phyloP scores from a whole-genome alignment of 1,284 basidiomycete species.

The Ustilago bromivora region DNA sequence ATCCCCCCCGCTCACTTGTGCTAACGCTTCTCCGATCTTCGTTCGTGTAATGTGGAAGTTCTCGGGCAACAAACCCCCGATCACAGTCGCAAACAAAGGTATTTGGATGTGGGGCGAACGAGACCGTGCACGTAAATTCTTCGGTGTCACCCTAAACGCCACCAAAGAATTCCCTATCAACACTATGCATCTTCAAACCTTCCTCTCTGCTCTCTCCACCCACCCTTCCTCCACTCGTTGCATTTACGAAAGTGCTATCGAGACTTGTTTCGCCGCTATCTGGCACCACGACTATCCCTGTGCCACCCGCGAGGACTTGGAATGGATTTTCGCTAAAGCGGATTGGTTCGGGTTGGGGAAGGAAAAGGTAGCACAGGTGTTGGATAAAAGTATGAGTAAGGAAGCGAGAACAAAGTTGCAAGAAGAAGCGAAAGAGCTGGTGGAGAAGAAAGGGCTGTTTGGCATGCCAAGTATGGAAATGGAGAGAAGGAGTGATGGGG shows the following conservation, averaged over 20 bases:
- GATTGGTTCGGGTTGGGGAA: slow-evolving; percentile 22
- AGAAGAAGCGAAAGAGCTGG: slow-evolving; percentile 39
- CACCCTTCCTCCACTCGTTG: slow-evolving; percentile 8
- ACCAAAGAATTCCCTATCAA: slow-evolving; percentile 61
- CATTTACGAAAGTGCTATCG: slow-evolving; percentile 30
- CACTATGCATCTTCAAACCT: slow-evolving; percentile 52
- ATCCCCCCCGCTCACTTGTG: neutral
- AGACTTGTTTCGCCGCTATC: slow-evolving; percentile 49
- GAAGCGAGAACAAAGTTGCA: slow-evolving; percentile 23
- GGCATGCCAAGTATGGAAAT: slow-evolving; percentile 57
- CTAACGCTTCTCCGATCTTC: neutral
- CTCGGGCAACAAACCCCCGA: slow-evolving; percentile 64
- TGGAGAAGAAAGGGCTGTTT: slow-evolving; percentile 48
- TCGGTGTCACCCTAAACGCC: slow-evolving; percentile 54
- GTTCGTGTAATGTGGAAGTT: slow-evolving; percentile 14
- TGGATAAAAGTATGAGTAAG: slow-evolving; percentile 27
- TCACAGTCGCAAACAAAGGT: slow-evolving; percentile 64
- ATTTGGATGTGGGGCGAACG: slow-evolving; percentile 57
- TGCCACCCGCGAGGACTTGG: slow-evolving; percentile 40
- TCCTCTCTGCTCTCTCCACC: slow-evolving; percentile 41
- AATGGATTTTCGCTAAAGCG: slow-evolving; percentile 27
- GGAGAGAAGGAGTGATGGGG: slow-evolving; percentile 30
- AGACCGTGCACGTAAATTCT: slow-evolving; percentile 51
- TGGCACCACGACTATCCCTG: slow-evolving; percentile 52
- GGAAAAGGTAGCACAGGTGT: slow-evolving; percentile 15